phyloP scores from a whole-genome alignment of 164 flowering plant genomes.

The Stephania japonica region DNA sequence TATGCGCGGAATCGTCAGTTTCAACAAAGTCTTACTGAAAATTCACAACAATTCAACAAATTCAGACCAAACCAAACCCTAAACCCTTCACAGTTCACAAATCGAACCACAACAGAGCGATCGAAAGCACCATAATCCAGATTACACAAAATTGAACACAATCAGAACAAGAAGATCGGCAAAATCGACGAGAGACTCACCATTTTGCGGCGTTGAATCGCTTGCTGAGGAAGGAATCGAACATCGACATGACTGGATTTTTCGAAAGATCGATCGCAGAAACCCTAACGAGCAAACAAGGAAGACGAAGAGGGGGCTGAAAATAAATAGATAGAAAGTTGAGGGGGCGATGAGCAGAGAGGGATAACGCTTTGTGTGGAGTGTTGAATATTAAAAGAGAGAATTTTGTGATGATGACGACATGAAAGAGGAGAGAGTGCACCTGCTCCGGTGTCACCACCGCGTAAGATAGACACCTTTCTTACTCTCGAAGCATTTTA shows the following conservation, averaged over 20 bases:
- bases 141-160: neutral
- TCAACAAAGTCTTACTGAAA: conserved; percentile 79
- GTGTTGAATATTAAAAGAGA: neutral
- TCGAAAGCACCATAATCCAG: neutral
- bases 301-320: neutral
- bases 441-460: neutral
- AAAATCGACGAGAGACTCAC: conserved; percentile 26
- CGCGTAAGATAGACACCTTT: neutral
- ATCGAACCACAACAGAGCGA: neutral
- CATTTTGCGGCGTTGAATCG: conserved; percentile 80
- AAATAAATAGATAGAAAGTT: neutral
- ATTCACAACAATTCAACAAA: neutral
- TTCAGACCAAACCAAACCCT: neutral
- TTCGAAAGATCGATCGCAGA: neutral
- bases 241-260: conserved; percentile 53
- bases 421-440: neutral
- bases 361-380: neutral
- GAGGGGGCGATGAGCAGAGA: neutral
- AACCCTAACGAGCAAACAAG: neutral
- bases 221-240: conserved; percentile 78
- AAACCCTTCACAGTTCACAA: neutral
- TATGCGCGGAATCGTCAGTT: conserved; percentile 81
- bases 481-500: neutral
- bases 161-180: neutral
- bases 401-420: neutral